Evolutionary conservation across 2,329 filamentous ascomycete genomes (phyloP).

Genomic region (Alternaria sp.): DNA sequence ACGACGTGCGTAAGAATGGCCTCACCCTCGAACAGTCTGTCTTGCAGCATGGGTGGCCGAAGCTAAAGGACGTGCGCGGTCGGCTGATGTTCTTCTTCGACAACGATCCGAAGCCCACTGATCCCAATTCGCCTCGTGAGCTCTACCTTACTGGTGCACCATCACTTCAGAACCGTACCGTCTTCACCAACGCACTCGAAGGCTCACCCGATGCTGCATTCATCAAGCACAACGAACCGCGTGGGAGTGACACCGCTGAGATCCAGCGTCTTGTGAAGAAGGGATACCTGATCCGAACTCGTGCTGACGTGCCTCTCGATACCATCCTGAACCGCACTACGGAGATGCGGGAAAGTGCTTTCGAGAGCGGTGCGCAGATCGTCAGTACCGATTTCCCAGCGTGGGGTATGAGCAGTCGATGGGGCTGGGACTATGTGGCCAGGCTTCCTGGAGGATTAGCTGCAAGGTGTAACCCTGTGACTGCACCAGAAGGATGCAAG

Average conservation of each 20-base stretch:
- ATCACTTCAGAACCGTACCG: conserved; percentile 54
- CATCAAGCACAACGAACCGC: conserved; percentile 60
- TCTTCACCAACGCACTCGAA: conserved; percentile 60
- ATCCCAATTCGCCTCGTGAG: conserved; percentile 43
- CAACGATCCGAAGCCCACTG: conserved; percentile 53
- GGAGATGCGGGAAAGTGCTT: conserved; percentile 55
- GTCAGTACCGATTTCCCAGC: conserved; percentile 60
- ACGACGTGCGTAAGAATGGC: conserved; percentile 54
- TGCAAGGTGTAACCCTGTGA: conserved; percentile 51
- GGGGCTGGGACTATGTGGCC: conserved; percentile 59
- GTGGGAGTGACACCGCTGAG: conserved; percentile 45
- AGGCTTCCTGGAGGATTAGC: conserved; percentile 38
- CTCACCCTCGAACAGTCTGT: conserved; percentile 59
- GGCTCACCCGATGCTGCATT: conserved; percentile 58
- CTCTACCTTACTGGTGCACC: conserved; percentile 51
- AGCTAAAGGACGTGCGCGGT: conserved; percentile 55
- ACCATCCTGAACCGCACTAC: conserved; percentile 54
- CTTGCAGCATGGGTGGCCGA: conserved; percentile 59
- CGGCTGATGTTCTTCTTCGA: conserved; percentile 62
- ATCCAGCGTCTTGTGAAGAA: conserved; percentile 57
- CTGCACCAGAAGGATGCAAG: conserved; percentile 47
- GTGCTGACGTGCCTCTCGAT: conserved; percentile 57
- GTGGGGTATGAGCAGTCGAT: conserved; percentile 58
- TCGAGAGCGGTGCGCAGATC: conserved; percentile 59
- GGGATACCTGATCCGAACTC: conserved; percentile 60